Evolutionary conservation across 129 eudicot genomes (phyloP).

Genomic region (Artemisia annua): DNA sequence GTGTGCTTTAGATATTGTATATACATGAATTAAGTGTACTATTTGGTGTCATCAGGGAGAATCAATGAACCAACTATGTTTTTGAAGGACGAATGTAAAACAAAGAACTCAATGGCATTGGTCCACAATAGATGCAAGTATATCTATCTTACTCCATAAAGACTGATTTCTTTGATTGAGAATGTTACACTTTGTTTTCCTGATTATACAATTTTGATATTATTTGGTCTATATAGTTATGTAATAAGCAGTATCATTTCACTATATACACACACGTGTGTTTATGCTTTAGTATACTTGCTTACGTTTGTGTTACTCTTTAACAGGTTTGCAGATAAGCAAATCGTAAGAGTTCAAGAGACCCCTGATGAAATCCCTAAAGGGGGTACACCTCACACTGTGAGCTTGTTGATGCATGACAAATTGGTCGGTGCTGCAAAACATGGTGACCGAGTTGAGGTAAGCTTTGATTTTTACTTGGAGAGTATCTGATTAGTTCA

Average conservation of each 20-base stretch:
- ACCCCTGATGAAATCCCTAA: slow-evolving; percentile 98
- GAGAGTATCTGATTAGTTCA: not conserved
- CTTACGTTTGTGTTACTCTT: not conserved
- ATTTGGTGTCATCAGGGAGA: slow-evolving; percentile 51
- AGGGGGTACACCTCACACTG: slow-evolving; percentile 99
- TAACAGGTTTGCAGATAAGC: slow-evolving; percentile 90
- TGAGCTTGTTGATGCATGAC: slow-evolving; percentile 97
- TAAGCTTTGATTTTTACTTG: slow-evolving; percentile 21
- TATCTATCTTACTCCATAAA: not conserved
- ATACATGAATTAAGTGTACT: not conserved
- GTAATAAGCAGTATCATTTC: too few relatives aligned
- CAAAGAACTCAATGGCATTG: slow-evolving; percentile 88
- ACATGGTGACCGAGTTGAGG: slow-evolving; percentile 99
- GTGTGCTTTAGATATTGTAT: not conserved
- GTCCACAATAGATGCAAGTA: slow-evolving; percentile 98
- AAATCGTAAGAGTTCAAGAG: slow-evolving; percentile 90
- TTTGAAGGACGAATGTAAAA: slow-evolving; percentile 78
- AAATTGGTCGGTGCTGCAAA: slow-evolving; percentile 90
- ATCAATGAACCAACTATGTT: slow-evolving; percentile 79
- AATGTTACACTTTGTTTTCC: not conserved
- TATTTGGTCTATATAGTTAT: not conserved
- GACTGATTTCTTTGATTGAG: not conserved
- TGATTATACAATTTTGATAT: not conserved
- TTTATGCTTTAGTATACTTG: not conserved
- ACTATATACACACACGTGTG: too few relatives aligned